Evolutionary conservation across 2,329 filamentous ascomycete species (phyloP), one percentile per base, ranked within the genome.

Genomic region (Berkeleyomyces rouxiae): DNA sequence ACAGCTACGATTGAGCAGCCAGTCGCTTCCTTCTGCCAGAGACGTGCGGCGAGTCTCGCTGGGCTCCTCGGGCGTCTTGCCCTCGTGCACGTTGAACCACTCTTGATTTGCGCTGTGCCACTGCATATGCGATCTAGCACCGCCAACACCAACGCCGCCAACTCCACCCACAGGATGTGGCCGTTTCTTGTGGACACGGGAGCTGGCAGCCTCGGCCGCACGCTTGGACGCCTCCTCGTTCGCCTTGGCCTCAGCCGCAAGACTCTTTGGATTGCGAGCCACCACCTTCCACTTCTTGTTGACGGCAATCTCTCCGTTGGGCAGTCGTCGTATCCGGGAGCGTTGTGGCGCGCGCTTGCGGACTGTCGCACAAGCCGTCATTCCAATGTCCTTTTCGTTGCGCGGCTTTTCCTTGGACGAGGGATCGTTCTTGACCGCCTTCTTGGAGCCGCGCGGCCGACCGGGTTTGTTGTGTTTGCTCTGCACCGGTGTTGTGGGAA

Each of bases 401-500:
- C 61, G 61, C 23, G 49, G 58, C 7, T 65, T 66, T 53, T 55
- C 62, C 62, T 65, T 66, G 40, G 62, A 36, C 7, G 63, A 64
- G 10, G 13, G 23, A 16, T 62, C 59, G 59, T 65, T 67, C 9
- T 68, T 68, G 7, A 63, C 65, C 49, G 67, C 67, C 5, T 58
- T 31, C 16, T 64, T 68, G 39, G 2, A 6, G 16, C 44, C 49
- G 58, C 7, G 40, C 61, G 59, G 37, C 64, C 47, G 11, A 58
- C 57, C 59, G 47, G 65, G 63, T 61, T 23, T 23, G 23, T 23
- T 61, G 31, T 51, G 44, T 13, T 63, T 64, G 46, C 43, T 58
- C n/a, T 63, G 63, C 0, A 64, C 58, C 47, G 69, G 62, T 9
- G 67, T 66, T n/a, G 67, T 65, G 43, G 65, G 67, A 10, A 69